phyloP scores from a whole-genome alignment of 352 stramenopile species.

The Aphanomyces invadans region DNA sequence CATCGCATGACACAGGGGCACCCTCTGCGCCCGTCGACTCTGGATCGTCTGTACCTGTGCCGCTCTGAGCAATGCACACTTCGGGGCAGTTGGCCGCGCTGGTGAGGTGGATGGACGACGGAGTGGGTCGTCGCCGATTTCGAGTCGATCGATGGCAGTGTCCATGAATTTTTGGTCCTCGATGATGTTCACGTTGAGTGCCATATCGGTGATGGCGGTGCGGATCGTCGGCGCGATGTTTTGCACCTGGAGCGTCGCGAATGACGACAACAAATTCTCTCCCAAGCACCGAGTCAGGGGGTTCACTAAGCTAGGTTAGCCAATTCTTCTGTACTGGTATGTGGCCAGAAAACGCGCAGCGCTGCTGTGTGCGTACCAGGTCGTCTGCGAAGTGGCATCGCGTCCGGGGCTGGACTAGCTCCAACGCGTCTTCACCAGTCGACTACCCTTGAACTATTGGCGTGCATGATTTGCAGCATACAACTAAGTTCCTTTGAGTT shows the following conservation, averaged over 20 bases:
- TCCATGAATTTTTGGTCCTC: conserved; percentile 60
- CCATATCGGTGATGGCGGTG: conserved; percentile 42
- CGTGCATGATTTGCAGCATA: too few species aligned
- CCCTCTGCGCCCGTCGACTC: conserved; percentile 88
- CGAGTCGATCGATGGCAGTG: conserved; percentile 87
- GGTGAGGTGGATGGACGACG: conserved; percentile 91
- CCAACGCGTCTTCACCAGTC: too few species aligned
- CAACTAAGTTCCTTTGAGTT: too few species aligned
- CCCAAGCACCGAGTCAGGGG: conserved; percentile 49
- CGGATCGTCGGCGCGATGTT: conserved; percentile 58
- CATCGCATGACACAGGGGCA: conserved; percentile 88
- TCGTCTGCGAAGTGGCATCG: too few species aligned
- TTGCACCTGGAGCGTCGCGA: conserved; percentile 48
- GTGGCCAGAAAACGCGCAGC: too few species aligned
- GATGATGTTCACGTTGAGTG: conserved; percentile 40
- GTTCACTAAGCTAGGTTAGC: too few species aligned
- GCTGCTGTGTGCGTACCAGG: too few species aligned
- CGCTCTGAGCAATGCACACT: conserved; percentile 89
- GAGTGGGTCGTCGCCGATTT: conserved; percentile 88
- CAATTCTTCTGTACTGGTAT: too few species aligned
- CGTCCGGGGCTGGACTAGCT: too few species aligned
- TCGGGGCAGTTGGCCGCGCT: conserved; percentile 95
- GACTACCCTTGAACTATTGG: too few species aligned
- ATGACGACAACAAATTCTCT: conserved; percentile 54
- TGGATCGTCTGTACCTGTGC: conserved; percentile 91